Evolutionary conservation across 140 eudicot species (phyloP).

Genomic region (Cichorium intybus): DNA sequence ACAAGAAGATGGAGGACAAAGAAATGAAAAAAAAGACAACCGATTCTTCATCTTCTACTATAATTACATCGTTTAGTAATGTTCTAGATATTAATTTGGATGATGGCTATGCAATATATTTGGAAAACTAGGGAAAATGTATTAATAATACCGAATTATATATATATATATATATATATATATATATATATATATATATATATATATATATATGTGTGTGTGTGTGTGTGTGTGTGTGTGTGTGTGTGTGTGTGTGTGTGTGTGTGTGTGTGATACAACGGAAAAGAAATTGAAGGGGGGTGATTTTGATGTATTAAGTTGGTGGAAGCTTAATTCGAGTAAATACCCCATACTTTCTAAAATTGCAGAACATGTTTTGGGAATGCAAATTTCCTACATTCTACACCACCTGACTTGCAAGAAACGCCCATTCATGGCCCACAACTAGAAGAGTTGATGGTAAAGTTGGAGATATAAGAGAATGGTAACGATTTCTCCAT

Average conservation of each 20-base stretch:
- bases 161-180: too few species aligned
- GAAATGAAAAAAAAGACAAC: neutral
- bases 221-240: too few species aligned
- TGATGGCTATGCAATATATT: neutral
- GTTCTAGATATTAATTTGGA: neutral
- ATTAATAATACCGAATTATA: neutral
- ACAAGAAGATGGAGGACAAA: neutral
- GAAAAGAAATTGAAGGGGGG: neutral
- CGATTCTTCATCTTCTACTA: neutral
- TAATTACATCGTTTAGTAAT: neutral
- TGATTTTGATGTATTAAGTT: neutral
- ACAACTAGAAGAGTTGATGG: neutral
- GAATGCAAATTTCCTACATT: neutral
- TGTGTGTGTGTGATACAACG: neutral
- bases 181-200: too few species aligned
- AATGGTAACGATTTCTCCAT: neutral
- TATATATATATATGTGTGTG: too few species aligned
- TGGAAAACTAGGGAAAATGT: neutral
- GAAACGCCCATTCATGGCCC: neutral
- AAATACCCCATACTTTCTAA: neutral
- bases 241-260: too few species aligned
- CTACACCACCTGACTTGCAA: too few species aligned
- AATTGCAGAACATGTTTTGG: neutral
- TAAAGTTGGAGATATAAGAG: neutral
- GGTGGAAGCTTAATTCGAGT: neutral